Conservation (phyloP, 768 basidiomycete species). For the Mycena amicta region DNA sequence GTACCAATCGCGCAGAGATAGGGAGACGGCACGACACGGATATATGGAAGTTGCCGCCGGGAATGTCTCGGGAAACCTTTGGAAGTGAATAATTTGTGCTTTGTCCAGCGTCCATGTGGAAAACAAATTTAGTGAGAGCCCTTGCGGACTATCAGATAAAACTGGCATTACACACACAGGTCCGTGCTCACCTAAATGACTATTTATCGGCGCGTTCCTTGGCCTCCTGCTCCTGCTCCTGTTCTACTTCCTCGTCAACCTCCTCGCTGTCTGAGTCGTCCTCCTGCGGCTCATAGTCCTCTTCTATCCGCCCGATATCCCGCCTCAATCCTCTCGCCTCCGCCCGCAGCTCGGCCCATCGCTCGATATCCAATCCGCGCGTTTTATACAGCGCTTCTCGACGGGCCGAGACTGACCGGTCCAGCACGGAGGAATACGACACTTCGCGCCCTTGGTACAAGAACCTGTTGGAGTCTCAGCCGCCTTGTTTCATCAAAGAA, state of each 20-base stretch:
- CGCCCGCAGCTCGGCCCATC: slow-evolving; percentile 54
- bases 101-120: not conserved
- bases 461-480: slow-evolving; percentile 40
- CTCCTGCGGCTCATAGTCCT: slow-evolving; percentile 54
- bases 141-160: not conserved
- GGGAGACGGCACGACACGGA: not conserved
- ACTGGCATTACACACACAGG: too few relatives aligned
- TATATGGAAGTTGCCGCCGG: not conserved
- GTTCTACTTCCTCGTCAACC: slow-evolving; percentile 30
- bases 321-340: slow-evolving; percentile 51
- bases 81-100: too few relatives aligned
- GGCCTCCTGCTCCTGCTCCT: slow-evolving; percentile 9
- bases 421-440: slow-evolving; percentile 64
- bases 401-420: slow-evolving; percentile 58
- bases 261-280: slow-evolving; percentile 30
- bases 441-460: slow-evolving; percentile 65
- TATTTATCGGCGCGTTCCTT: not conserved
- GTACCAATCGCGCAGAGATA: not conserved
- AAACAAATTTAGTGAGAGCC: not conserved
- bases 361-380: slow-evolving; percentile 62
- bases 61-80: too few relatives aligned
- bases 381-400: slow-evolving; percentile 57
- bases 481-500: too few relatives aligned
- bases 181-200: too few relatives aligned
- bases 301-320: slow-evolving; percentile 60